phyloP scores from a whole-genome alignment of 2,329 filamentous ascomycete species.

The Cercospora brassicicola region DNA sequence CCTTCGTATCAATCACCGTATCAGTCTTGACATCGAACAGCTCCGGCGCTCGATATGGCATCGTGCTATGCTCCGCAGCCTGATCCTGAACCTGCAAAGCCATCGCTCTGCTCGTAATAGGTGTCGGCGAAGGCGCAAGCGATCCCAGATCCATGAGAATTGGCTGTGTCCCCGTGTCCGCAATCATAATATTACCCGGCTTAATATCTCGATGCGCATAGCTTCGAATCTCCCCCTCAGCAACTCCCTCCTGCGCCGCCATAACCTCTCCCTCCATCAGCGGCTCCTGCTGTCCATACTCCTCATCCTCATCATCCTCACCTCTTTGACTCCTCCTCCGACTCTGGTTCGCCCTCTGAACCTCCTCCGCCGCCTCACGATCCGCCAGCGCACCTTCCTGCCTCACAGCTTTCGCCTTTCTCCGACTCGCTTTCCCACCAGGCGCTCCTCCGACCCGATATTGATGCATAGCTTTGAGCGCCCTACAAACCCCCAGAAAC shows the following conservation, averaged over 20 bases:
- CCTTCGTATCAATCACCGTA: constrained; percentile 87
- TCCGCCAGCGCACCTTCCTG: constrained; percentile 59
- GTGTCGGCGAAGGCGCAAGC: constrained; percentile 79
- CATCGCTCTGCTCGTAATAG: constrained; percentile 84
- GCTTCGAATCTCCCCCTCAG: constrained; percentile 68
- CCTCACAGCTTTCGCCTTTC: constrained; percentile 57
- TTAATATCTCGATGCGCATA: constrained; percentile 98
- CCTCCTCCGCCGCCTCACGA: constrained; percentile 46
- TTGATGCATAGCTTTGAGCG: constrained; percentile 85
- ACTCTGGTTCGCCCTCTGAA: constrained; percentile 51
- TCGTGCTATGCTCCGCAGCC: constrained; percentile 93
- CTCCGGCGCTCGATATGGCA: constrained; percentile 97
- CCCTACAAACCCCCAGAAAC: constrained; percentile 88
- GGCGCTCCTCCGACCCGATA: constrained; percentile 66
- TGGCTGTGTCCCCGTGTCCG: constrained; percentile 80
- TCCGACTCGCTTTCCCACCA: constrained; percentile 51
- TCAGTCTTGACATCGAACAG: constrained; percentile 97
- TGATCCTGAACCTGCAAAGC: constrained; percentile 91
- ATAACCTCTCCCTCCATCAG: constrained; percentile 73
- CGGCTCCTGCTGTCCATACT: constrained; percentile 73
- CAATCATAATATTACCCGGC: constrained; percentile 98
- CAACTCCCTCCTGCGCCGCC: constrained; percentile 65
- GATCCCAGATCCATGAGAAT: constrained; percentile 98
- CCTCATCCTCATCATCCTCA: constrained; percentile 52
- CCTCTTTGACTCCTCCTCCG: constrained; percentile 40